Evolutionary conservation across 2,329 filamentous ascomycete genomes (phyloP), one percentile per base, ranked within the genome.

Genomic region (Dothidotthia symphoricarpi): DNA sequence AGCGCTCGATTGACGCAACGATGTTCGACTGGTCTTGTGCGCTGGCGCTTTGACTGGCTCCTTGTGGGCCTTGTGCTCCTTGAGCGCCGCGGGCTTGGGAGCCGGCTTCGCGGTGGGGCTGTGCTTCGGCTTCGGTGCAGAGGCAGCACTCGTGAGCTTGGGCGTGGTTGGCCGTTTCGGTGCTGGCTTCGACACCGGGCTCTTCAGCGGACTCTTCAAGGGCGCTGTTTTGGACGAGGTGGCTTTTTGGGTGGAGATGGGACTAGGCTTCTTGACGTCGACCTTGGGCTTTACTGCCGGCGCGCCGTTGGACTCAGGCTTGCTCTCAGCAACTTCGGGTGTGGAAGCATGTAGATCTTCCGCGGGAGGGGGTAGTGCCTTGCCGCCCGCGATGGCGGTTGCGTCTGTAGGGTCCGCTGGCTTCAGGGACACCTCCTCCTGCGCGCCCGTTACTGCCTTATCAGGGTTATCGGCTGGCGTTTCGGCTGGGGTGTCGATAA

Each of bases 371-470:
- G 66, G 51, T 14, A 68, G 53, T 15, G 61, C 67, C 26, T 64
- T 48, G n/a, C 64, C 66, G 24, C 60, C 67, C 31, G 69, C 65
- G 11, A 70, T 62, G 25, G 67, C 65, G 31, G 48, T 35, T 28
- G 47, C 51, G 8, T 53, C 48, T 27, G 66, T 66, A 4, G 64
- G 61, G 25, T 69, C 63, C 22, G 66, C 63, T 5, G 70, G 68
- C 51, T 68, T 69, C 56, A 69, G 58, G 7, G 54, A 44, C 9
- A 55, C 63, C 10, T 67, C 59, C 34, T 74, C 72, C 52, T 72
- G 64, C 2, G 54, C 71, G 24, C 58, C 68, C 14, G 69, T 68
- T 8, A 60, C 61, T 38, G 53, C 54, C 56, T 74, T 74, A 53
- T 75, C 71, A 16, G 68, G 69, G 30, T 71, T 71, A 10, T 60